Evolutionary conservation across 2,329 filamentous ascomycete species (phyloP).

Genomic region (Ophiostoma himal-ulmi): DNA sequence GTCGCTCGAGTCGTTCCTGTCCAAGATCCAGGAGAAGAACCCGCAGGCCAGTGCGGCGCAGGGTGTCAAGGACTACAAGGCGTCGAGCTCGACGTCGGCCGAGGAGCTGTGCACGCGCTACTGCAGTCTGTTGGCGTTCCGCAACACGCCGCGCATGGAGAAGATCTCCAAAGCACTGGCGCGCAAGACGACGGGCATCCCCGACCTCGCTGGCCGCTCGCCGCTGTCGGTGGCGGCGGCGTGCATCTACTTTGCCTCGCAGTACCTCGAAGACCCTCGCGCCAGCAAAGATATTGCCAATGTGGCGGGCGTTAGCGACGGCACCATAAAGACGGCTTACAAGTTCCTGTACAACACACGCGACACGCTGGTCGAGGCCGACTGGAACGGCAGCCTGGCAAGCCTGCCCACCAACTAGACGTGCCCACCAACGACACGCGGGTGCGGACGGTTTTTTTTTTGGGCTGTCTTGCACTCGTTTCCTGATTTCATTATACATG

Average conservation of each 20-base stretch:
- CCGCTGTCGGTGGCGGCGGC: conserved; percentile 90
- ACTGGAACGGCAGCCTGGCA: conserved; percentile 55
- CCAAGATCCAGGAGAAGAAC: conserved; percentile 62
- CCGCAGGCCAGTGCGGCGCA: conserved; percentile 40
- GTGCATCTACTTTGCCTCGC: conserved; percentile 92
- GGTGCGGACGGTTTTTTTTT: too few species aligned
- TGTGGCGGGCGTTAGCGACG: conserved; percentile 87
- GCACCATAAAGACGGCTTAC: conserved; percentile 94
- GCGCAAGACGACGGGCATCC: conserved; percentile 67
- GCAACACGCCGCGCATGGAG: conserved; percentile 66
- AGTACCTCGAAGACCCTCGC: conserved; percentile 73
- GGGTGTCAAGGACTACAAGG: conserved; percentile 62
- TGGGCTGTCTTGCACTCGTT: too few species aligned
- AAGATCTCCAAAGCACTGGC: conserved; percentile 76
- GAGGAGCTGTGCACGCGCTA: conserved; percentile 83
- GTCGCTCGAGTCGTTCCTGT: conserved; percentile 79
- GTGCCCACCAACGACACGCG: too few species aligned
- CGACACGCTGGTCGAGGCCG: conserved; percentile 50
- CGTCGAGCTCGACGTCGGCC: conserved; percentile 70
- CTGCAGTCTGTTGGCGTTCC: conserved; percentile 73
- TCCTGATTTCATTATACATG: too few species aligned
- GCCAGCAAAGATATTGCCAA: conserved; percentile 79
- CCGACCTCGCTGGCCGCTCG: conserved; percentile 83
- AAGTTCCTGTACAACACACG: conserved; percentile 74
- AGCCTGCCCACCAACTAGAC: conserved; percentile 58